Conservation (phyloP, 176 grass and related monocot species). For the Dendrocalamus sinicus region DNA sequence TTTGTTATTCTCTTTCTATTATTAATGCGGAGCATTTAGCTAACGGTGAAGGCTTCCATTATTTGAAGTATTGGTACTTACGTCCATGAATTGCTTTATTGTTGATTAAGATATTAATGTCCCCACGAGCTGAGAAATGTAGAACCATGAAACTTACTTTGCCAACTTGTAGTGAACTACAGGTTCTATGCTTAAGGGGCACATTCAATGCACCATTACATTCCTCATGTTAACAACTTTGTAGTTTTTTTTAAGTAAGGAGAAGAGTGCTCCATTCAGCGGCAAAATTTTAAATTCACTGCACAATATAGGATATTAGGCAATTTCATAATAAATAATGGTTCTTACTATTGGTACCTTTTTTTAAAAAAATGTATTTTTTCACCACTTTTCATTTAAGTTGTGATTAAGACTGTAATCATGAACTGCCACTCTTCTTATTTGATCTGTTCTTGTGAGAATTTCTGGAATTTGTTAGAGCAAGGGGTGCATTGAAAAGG, state of each 20-base stretch:
- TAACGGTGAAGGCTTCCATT: background rate
- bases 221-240: background rate
- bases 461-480: background rate
- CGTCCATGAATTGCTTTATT: background rate
- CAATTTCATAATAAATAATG: background rate
- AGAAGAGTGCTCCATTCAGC: background rate
- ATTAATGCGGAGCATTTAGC: background rate
- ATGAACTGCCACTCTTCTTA: background rate
- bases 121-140: background rate
- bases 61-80: background rate
- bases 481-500: background rate
- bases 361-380: background rate
- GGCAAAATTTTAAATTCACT: background rate
- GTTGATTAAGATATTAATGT: background rate
- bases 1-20: slow-evolving; percentile 17
- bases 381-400: background rate
- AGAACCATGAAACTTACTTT: background rate
- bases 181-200: slow-evolving; percentile 14
- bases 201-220: background rate
- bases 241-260: background rate
- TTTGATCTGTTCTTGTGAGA: background rate
- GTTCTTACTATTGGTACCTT: background rate
- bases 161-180: background rate
- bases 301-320: background rate
- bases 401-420: background rate